These are phyloP conservation scores for Pinus taeda DNA, from an alignment of 75 land plant species.

Conservation along the genomic window DNA sequence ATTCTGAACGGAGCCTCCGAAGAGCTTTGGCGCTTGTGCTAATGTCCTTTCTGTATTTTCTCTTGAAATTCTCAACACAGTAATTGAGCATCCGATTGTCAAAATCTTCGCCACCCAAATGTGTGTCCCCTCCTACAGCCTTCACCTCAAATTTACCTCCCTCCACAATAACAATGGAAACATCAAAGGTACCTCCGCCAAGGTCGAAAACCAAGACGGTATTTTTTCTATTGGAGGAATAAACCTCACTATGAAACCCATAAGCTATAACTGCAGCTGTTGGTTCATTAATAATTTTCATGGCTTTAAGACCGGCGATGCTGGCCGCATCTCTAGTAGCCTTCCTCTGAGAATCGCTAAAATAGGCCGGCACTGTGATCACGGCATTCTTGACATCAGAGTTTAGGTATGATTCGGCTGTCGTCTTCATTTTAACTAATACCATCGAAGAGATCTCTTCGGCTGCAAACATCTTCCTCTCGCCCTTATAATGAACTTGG, in stretches of 20 bases:
- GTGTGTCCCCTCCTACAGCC: too few species aligned
- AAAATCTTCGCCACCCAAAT: too few species aligned
- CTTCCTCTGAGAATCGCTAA: conserved; percentile 72
- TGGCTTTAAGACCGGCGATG: conserved; percentile 14
- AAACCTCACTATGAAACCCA: background rate
- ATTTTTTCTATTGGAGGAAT: too few species aligned
- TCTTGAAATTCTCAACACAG: too few species aligned
- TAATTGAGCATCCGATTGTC: too few species aligned
- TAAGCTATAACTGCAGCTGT: conserved; percentile 79
- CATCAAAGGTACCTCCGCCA: background rate
- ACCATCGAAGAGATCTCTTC: conserved; percentile 82
- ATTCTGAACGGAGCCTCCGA: background rate
- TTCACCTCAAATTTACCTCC: too few species aligned
- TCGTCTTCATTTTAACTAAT: conserved; percentile 60
- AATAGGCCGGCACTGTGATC: conserved; percentile 71
- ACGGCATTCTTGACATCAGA: conserved; percentile 58
- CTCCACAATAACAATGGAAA: too few species aligned
- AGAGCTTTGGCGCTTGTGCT: background rate
- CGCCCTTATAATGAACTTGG: conserved; percentile 55
- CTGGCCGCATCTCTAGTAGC: conserved; percentile 38
- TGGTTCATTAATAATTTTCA: conserved; percentile 76
- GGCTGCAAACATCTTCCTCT: conserved; percentile 60
- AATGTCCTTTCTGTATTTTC: background rate
- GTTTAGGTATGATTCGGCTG: conserved; percentile 65
- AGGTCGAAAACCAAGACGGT: too few species aligned